A percentile compares a stretch with the other conserved stretches of the same genome.
phyloP scores from a whole-genome alignment of 176 grass and related monocot genomes.

The Raddia distichophylla region DNA sequence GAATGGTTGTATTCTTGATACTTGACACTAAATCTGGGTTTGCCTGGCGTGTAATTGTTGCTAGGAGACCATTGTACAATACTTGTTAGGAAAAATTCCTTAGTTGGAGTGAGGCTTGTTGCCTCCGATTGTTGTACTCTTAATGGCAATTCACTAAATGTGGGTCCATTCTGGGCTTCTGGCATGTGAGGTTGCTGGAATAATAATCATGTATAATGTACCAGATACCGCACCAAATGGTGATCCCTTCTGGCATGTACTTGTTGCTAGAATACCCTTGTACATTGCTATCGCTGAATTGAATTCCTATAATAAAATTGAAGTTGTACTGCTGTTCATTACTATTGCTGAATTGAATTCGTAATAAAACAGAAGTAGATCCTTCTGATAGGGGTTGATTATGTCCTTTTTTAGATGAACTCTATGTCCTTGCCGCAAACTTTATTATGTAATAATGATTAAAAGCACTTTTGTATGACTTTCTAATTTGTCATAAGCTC shows the following conservation, averaged over 20 bases:
- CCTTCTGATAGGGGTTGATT: conserved; percentile 24
- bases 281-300: conserved; percentile 41
- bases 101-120: conserved; percentile 58
- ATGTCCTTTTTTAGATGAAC: conserved; percentile 14
- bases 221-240: conserved; percentile 21
- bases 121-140: conserved; percentile 56
- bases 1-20: conserved; percentile 73
- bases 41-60: conserved; percentile 52
- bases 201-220: conserved; percentile 43
- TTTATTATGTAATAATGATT: conserved; percentile 3
- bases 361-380: conserved; percentile 42
- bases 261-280: conserved; percentile 56
- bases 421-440: conserved; percentile 26
- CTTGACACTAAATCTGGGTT: conserved; percentile 42
- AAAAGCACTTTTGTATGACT: neutral
- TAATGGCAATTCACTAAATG: conserved; percentile 40
- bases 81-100: conserved; percentile 46
- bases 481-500: conserved; percentile 4
- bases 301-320: conserved; percentile 46
- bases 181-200: conserved; percentile 45
- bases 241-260: conserved; percentile 58
- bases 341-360: conserved; percentile 38
- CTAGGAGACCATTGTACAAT: conserved; percentile 47
- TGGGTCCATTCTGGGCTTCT: conserved; percentile 45
- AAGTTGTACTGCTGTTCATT: conserved; percentile 42